phyloP scores from a whole-genome alignment of 192 early-diverging fungal species.

The Coemansia sp. region DNA sequence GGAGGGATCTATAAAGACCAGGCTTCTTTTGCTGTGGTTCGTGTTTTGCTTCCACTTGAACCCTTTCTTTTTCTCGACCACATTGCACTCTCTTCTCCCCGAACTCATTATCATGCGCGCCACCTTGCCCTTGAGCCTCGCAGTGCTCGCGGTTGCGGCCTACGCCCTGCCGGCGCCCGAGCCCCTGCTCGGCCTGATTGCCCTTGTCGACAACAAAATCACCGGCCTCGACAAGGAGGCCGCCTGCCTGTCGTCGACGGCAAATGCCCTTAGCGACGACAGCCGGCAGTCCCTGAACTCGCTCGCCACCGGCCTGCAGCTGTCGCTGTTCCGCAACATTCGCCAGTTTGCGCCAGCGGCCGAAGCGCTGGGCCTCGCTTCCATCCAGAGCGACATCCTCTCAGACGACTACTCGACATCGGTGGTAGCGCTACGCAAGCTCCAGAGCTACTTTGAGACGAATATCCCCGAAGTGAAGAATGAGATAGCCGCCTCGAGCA shows the following conservation, averaged over 20 bases:
- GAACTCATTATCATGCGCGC: background rate
- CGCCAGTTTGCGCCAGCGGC: conserved; percentile 44
- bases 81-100: background rate
- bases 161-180: background rate
- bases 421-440: conserved; percentile 20
- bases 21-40: no score
- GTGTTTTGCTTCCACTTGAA: background rate
- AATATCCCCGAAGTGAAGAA: conserved; percentile 7
- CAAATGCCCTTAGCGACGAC: conserved; percentile 7
- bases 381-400: conserved; percentile 21
- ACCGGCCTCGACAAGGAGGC: conserved; percentile 14
- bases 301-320: conserved; percentile 19
- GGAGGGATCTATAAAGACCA: no score
- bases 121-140: background rate
- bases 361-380: conserved; percentile 19
- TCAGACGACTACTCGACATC: conserved; percentile 19
- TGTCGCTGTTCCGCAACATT: conserved; percentile 42
- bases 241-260: conserved; percentile 24
- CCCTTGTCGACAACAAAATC: conserved; percentile 7
- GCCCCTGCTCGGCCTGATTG: background rate
- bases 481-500: background rate
- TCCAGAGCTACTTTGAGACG: conserved; percentile 16
- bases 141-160: background rate
- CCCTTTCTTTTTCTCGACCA: background rate
- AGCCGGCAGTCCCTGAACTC: conserved; percentile 18